Base-by-base conservation (phyloP, 78 protist species). In the Paulinella micropora region DNA sequence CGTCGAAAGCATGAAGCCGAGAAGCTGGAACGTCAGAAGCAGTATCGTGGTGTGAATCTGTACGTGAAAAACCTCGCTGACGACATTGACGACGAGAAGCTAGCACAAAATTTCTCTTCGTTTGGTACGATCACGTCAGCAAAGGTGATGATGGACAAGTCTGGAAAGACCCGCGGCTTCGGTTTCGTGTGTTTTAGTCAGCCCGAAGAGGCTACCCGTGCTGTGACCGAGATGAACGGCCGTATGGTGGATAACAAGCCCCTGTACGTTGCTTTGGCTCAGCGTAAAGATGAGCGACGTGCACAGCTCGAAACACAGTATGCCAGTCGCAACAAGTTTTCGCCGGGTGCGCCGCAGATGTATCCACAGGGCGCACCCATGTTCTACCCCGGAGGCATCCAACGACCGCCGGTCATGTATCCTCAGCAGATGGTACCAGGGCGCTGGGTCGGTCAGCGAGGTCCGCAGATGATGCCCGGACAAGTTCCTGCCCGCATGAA, bases 11-110 rank as follows among this genome's bases (percentile, higher is more conserved):
- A 88, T 88, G 98, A 96, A 79, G n/a, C 9, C 90, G 73, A 31
- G 89, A 37, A 73, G 83, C 0, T 28, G 64, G 95, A 92, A 83
- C 90, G 86, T 51, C 37, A 82, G 36, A 6, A 85, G 87, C 92
- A 95, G 93, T 92, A 91, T 90, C 92, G 89, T 86, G 94, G 40
- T 39, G n/a, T 36, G 28, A 98, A 98, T 94, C 92, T 97, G 51
- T 98, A 97, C 96, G 90, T 98, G 90, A 96, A 97, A 94, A 95
- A 96, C 94, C 92, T 98, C 77, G 97, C 96, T 86, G 98, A 95
- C 90, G 34, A 35, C n/a, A 79, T 97, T 86, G 93, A 93, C 91
- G 96, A 93, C 82, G 98, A 94, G 73, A 67, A 87, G 79, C 92
- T 98, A 34, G 89, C 95, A 64, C 84, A 89, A 39, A 83, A 88